Base-by-base conservation (phyloP, 2,329 filamentous ascomycete species). In the Alternaria consortialis region DNA sequence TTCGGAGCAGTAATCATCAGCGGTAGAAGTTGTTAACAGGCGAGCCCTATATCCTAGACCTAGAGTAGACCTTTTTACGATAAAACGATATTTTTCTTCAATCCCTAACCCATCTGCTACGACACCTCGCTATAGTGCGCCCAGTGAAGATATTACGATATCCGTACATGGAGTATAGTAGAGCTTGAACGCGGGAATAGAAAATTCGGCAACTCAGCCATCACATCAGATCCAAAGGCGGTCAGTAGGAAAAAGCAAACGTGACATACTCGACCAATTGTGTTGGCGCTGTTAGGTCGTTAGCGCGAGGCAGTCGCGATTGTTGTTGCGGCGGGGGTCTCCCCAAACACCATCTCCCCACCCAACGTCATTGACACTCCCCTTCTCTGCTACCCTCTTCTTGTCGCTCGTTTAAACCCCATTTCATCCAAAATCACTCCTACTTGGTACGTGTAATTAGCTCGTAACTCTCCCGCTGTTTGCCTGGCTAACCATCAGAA, bases 401-500 rank as follows among this genome's bases (percentile, higher is more conserved):
- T 44, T 47, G 48, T 65, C 60, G 46, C 53, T 61, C 50, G 37
- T 37, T 53, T 40, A 8, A 20, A 42, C 7, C 20, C 27, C 7
- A 15, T 20, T 47, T 25, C 27, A 27, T 29, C 25, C 25, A 12
- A n/a, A 6, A n/a, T 15, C 25, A 7, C 23, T 50, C 20, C 13
- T 50, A 7, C 20, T 25, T 11, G 32, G 46, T 50, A 25, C 11
- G 39, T 37, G 32, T 15, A 8, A 13, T 5, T n/a, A 20, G 32
- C 73, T 76, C 66, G 57, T 32, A 9, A 2, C 25, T 40, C 58
- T 52, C 36, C 60, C 36, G 44, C 53, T 66, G 20, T 50, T 76
- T 68, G 63, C 70, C 66, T 50, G 62, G 74, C 76, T 78, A 74
- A 78, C 73, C 48, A 56, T 60, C 53, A 72, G 72, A 77, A 78